Evolutionary conservation across 148 eudicot species (phyloP), one percentile per base, ranked within the genome.

Genomic region (Rhododendron ferrugineum): DNA sequence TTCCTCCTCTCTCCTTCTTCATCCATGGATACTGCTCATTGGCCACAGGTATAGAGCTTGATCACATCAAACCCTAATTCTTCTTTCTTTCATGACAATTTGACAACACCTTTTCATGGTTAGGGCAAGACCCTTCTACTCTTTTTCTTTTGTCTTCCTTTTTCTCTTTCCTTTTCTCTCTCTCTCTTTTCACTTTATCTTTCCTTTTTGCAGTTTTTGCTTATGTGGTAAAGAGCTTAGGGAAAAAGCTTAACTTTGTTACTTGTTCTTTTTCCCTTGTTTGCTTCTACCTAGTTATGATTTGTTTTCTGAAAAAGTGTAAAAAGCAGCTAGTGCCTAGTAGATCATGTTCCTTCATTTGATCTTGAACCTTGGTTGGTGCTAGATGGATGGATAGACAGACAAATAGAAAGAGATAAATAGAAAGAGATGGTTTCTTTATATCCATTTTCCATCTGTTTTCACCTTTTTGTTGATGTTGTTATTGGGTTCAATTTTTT

Each of bases 11-110:
- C 86, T 82, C 78, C 78, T 62, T 86, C 88, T 68, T 84, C 89
- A 72, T 82, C 91, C 85, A 93, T 92, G 97, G 92, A 91, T 62
- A 93, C 92, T 82, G 89, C 93, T 90, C 94, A 92, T 85, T 94
- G 97, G 97, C 93, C 97, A 83, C 94, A 94, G 97, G 97, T 94
- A 94, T 22, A 85, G 81, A 86, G 73, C 73, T 62, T 23, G 70
- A 62, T 36, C n/a, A 36, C 46, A 85, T 28, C 32, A 60, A 32
- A 28, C 64, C 64, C 32, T 52, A 79, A 50, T 28, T 80, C 32
- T 84, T 58, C 44, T 58, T 34, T 82, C 47, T 56, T 80, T 79
- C 34, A 22, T 13, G 22, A 79, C 20, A 20, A 6, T 37, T 20
- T 58, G 37, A 20, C 62, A 11, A 36, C 9, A 49, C 26, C 83